Base-by-base conservation (phyloP, 805 yeast species). In the Sugiyamaella americana region DNA sequence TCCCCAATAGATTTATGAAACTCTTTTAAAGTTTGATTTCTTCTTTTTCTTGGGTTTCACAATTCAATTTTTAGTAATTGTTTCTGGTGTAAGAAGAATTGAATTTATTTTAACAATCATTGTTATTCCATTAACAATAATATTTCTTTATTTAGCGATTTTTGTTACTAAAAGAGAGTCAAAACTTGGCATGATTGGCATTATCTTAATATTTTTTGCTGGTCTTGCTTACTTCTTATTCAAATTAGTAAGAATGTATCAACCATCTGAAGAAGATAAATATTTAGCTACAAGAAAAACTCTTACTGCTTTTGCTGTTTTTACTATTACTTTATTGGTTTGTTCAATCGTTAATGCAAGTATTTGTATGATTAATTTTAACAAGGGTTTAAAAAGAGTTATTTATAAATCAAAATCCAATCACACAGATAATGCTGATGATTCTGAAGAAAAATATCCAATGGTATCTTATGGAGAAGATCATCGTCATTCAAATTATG, bases 11-110 rank as follows among this genome's bases (percentile, higher is more conserved):
- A 56, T 74, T 44, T 74, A 71, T 58, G 56, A 66, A 38, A 55
- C 68, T 13, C 55, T 70, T 32, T 55, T 70, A 23, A 63, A 68
- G 44, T 68, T 69, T 41, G 74, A 70, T 50, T 65, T 70, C 37
- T 74, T 73, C 64, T 74, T 73, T 61, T 74, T 74, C 49, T 56
- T 73, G 20, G 78, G 75, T 1, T 74, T 74, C 58, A 72, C 77
- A 1, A 62, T 74, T 23, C 79, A 74, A 54, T 74, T 72, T 52
- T 57, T 71, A 20, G 74, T 72, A 37, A 71, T 74, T 35, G 70
- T 74, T 61, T 60, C 73, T 11, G 53, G 61, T 36, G 59, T 63
- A 21, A 63, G 59, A 45, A 71, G 72, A 13, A 61, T 58, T 18
- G 78, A 74, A 54, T 74, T 74, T 52, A 72, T 66, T 3, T 57